Base-by-base conservation (phyloP, 176 grass and related monocot genomes). In the Cenchrus purpureus region DNA sequence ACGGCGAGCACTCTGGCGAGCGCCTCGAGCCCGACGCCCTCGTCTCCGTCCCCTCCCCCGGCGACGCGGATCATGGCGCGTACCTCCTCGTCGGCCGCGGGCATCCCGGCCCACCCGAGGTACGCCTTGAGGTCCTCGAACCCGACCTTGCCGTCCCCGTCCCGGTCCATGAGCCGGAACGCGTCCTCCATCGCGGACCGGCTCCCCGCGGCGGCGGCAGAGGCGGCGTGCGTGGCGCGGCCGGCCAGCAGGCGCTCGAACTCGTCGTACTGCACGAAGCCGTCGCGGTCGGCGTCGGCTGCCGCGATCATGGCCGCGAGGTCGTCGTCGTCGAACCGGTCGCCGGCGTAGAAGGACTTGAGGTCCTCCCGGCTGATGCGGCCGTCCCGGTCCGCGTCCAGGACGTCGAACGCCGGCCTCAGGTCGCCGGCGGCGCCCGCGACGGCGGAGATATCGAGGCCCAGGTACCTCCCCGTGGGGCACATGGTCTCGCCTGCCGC, bases 361-460 rank as follows among this genome's bases (percentile, higher is more conserved):
- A 99, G 97, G 74, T 99, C 97, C 7, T 95, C 88, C 64, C 87
- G 88, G 90, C 97, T 94, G 91, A 99, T 99, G 80, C 88, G 87
- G 79, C 97, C 97, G 75, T 99, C 97, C 57, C 43, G 90, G 88
- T 99, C 97, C 32, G 92, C 88, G 86, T 99, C 97, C 71, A 99
- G 90, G 52, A 92, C 84, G 85, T 96, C 97, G 83, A 99, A 99
- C 55, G 90, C 97, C 66, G 93, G 88, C 19, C 88, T 85, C 69
- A 99, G 86, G 81, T 78, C 82, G 57, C 53, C 79, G 19, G 12
- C 37, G 15, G 69, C 73, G 65, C 25, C 65, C 25, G 51, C 77
- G 67, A 17, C 66, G 51, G 60, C 73, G 74, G 89, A 67, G 73
- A 83, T 44, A 57, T 87, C 80, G 43, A 91, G 58, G 76, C 88